Conservation (phyloP, 192 early-diverging fungal genomes). For the Helicostylum pulchrum region DNA sequence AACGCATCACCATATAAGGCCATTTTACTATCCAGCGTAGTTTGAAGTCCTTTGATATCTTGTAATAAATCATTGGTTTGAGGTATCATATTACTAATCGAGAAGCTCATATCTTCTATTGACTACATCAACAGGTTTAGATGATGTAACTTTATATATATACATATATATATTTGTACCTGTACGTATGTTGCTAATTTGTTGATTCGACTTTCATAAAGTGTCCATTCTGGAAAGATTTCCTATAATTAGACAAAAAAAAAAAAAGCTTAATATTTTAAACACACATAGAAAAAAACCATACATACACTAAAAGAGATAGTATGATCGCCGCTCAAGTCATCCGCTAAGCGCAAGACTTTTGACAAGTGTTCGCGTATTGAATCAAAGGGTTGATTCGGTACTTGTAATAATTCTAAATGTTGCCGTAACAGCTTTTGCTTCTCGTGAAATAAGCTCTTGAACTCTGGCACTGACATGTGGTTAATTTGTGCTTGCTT, state of each 20-base stretch:
- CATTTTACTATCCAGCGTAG: conserved; percentile 20
- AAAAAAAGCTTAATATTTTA: neutral
- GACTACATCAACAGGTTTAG: conserved; percentile 8
- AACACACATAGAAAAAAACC: neutral
- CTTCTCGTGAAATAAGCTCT: conserved; percentile 18
- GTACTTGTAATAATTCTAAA: conserved; percentile 14
- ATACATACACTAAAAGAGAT: conserved; percentile 19
- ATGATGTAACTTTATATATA: neutral
- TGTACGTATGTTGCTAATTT: conserved; percentile 33
- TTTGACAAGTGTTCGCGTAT: conserved; percentile 14
- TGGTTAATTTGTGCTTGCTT: conserved; percentile 15
- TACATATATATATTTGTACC: conserved; percentile 7
- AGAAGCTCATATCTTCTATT: conserved; percentile 36
- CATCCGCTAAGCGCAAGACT: conserved; percentile 18
- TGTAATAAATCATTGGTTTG: conserved; percentile 22
- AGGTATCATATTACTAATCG: conserved; percentile 17
- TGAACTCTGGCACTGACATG: conserved; percentile 6
- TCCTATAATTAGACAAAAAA: conserved; percentile 16
- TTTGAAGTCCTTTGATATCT: conserved; percentile 29
- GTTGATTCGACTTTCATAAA: conserved; percentile 21
- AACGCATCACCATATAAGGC: conserved; percentile 27
- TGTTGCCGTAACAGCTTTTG: conserved; percentile 8
- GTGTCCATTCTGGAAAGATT: conserved; percentile 34
- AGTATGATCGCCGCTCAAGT: conserved; percentile 25
- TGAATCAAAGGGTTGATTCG: conserved; percentile 9